phyloP scores from a whole-genome alignment of 176 grass and related monocot species.

The Pontederia crassipes region DNA sequence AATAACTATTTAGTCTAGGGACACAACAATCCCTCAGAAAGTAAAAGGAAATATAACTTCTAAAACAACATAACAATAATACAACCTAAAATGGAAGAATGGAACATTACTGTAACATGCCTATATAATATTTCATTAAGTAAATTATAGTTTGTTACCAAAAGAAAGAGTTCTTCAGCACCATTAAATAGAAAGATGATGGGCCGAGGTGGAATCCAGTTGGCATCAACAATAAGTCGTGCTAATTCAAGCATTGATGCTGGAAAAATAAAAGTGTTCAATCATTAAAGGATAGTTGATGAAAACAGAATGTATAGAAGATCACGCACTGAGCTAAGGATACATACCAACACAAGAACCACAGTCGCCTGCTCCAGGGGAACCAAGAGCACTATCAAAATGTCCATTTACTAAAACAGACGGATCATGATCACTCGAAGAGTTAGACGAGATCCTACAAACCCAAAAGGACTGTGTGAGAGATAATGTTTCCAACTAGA shows the following conservation, averaged over 20 bases:
- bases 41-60: too few relatives aligned
- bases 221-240: slow-evolving; percentile 77
- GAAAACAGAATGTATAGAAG: slow-evolving; percentile 10
- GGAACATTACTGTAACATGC: neutral
- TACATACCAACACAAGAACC: slow-evolving; percentile 97
- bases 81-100: too few relatives aligned
- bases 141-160: slow-evolving; percentile 46
- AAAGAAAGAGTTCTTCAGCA: slow-evolving; percentile 97
- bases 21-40: too few relatives aligned
- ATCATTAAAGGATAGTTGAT: neutral
- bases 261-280: slow-evolving; percentile 34
- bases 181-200: slow-evolving; percentile 99
- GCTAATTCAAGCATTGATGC: slow-evolving; percentile 99
- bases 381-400: slow-evolving; percentile 95
- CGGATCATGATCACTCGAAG: slow-evolving; percentile 74
- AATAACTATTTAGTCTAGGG: too few relatives aligned
- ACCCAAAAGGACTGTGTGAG: slow-evolving; percentile 52
- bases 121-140: neutral
- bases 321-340: slow-evolving; percentile 8
- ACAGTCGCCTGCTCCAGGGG: slow-evolving; percentile 89
- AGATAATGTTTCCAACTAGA: neutral
- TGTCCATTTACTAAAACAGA: slow-evolving; percentile 94
- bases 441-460: slow-evolving; percentile 96
- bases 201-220: slow-evolving; percentile 80
- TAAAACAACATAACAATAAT: too few relatives aligned